Evolutionary conservation across 495 filamentous ascomycete species (phyloP), one percentile per base, ranked within the genome.

Genomic region (Penicillium bialowiezense): DNA sequence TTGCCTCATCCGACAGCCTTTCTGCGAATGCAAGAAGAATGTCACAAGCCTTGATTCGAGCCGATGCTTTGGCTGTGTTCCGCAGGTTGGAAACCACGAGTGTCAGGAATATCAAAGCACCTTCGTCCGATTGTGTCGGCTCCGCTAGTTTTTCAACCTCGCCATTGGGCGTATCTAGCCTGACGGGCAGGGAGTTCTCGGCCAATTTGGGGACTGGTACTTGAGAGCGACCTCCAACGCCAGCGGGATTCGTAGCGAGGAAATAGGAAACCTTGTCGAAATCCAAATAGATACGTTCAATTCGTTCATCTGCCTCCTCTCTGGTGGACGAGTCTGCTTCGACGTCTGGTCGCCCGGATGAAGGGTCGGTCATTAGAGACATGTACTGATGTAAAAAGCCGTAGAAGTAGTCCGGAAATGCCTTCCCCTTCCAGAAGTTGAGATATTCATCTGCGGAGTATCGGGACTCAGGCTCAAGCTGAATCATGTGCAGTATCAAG

Each of bases 261-360:
- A 95, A 93, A 60, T 91, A 93, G 0, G 91, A 87, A 51, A 99
- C 93, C 65, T 97, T 97, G 63, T 99, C 95, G 71, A 97, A 99
- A 57, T 99, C 95, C 45, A 86, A 78, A 67, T 87, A 96, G 3
- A 97, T 82, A 47, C 90, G 78, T 58, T 97, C 90, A 48, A 99
- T 97, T 32, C 95, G 80, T 51, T 96, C 88, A 67, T 99, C 95
- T 1, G 90, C 81, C 58, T 95, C 87, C 33, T 85, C 87, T 50
- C 88, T 71, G 50, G 87, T 90, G 33, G 78, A 78, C 15, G 76
- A 72, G 14, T 81, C 79, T 1, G 82, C 75, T 17, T 82, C 82
- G 7, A 87, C 72, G 15, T 81, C 71, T 33, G 78, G 75, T 44
- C 83, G 84, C 2, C 89, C 90, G 23, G 88, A 87, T 3, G 85